Base-by-base conservation (phyloP, 225 moss, liverwort and hornwort species). In the Antitrichia curtipendula region DNA sequence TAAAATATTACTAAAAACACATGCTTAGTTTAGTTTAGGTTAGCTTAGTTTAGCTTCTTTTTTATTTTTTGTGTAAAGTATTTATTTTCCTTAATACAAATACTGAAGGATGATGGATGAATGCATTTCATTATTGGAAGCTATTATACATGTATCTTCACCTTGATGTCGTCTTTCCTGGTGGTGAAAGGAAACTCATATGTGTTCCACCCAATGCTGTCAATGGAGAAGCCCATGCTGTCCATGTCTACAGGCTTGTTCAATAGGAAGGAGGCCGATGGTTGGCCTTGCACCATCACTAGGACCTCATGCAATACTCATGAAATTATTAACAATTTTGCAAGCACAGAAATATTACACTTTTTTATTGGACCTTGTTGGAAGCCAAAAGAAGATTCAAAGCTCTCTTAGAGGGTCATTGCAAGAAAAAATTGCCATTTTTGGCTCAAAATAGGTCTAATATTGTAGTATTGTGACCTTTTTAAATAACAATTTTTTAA, bases 161-260 rank as follows among this genome's bases (percentile, higher is more conserved):
- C 88, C 31, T 90, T 76, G 72, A 84, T 82, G 34, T 95, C 96
- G 8, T 87, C 77, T 32, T 94, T 94, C 12, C 70, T 83, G 0
- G 94, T 90, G 11, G 85, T 86, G 60, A 98, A 98, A 1, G 88
- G 28, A 40, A 94, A 84, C 34, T 77, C 72, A 3, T 90, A 84
- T 9, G 97, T 98, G 53, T 87, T 90, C 97, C 97, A 98, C 14
- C 97, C 97, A 2, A 98, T n/a, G 90, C 95, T 96, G 15, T 87
- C 83, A 2, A 84, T 62, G 32, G 95, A 93, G 75, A 87, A 98
- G 10, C 95, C 91, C 4, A 91, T 94, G 57, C 93, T 95, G 66
- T 96, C 91, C 65, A 98, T 87, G 16, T 77, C 84, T 50, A 92
- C 59, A 1, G 82, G 49, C 62, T 66, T 40, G 56, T 86, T 82